Base-by-base conservation (phyloP, 1,284 basidiomycete species). In the Mycosarcoma maydis region DNA sequence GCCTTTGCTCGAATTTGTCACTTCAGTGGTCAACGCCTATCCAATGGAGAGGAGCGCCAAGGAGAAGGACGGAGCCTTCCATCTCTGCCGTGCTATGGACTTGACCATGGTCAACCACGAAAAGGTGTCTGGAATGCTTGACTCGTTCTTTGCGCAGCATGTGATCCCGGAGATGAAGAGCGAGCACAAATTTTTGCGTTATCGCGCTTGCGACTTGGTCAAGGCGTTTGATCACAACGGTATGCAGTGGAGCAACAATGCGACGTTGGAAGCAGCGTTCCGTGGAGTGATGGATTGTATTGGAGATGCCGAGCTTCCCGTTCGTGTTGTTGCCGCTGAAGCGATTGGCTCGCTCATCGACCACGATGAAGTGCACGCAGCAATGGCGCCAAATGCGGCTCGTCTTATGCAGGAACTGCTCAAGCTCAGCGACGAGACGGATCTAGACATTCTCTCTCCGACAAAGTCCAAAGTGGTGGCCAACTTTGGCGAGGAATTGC, bases 381-480 rank as follows among this genome's bases (percentile, higher is more conserved):
- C 88, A 9, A 88, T 94, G 56, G 86, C 88, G 7, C 89, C 90
- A 16, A 88, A 90, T 77, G 90, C 94, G 32, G 91, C 89, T 37
- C 90, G 92, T 77, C 89, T 95, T 73, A 89, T 95, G 72, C 91
- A 93, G 90, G 92, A 92, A 78, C 85, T 94, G 22, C 86, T 94
- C 68, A 92, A 92, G 82, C 85, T 95, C 33, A 89, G 90, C 7
- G 91, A 94, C 78, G 91, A 94, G 82, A 92, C 91, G 30, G 93
- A 95, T 79, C 84, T 95, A 30, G 92, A 95, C 80, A 86, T 92
- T 40, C 85, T 95, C 45, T 92, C 91, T 73, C 85, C 76, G 84
- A 75, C 88, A 88, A 77, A 92, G 92, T 90, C 91, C 76, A 87
- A 88, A 27, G 89, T 95, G 86, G 92, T 95, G 8, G 88, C 92